Evolutionary conservation across 2,329 filamentous ascomycete species (phyloP).

Genomic region (Drechslerella dactyloides): DNA sequence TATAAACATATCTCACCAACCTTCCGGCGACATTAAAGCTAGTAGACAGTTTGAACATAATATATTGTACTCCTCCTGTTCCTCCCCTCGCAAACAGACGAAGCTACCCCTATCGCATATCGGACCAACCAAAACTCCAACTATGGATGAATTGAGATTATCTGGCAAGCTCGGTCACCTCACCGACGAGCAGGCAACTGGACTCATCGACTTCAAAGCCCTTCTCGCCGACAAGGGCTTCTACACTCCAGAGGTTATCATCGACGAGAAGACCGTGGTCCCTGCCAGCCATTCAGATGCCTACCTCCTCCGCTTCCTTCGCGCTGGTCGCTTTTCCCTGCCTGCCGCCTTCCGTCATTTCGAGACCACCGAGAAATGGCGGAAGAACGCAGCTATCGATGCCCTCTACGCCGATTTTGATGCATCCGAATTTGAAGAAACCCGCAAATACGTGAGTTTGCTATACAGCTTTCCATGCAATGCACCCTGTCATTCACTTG

Average conservation of each 20-base stretch:
- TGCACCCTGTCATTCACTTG: not conserved
- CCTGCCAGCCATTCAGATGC: constrained; percentile 29
- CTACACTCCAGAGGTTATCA: constrained; percentile 37
- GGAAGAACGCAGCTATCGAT: constrained; percentile 23
- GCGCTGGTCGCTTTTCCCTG: constrained; percentile 36
- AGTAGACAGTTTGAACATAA: no score
- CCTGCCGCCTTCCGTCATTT: constrained; percentile 26
- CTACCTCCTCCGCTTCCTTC: constrained; percentile 31
- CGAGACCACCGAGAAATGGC: constrained; percentile 34
- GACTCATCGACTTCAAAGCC: constrained; percentile 41
- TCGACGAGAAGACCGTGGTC: constrained; percentile 31
- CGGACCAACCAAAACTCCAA: not conserved
- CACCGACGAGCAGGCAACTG: constrained; percentile 24
- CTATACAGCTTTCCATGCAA: constrained; percentile 1
- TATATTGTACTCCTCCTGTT: no score
- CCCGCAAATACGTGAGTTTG: constrained; percentile 72
- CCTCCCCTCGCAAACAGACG: no score
- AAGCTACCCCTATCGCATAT: no score
- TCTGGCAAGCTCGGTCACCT: constrained; percentile 36
- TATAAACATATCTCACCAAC: no score
- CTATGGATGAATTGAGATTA: constrained; percentile 27
- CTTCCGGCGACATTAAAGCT: no score
- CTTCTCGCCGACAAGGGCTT: constrained; percentile 33
- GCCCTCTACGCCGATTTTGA: constrained; percentile 36
- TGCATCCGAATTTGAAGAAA: constrained; percentile 60